Evolutionary conservation across 306 rosid genomes (phyloP), one percentile per base, ranked within the genome.

Genomic region (Erythrophleum fordii): DNA sequence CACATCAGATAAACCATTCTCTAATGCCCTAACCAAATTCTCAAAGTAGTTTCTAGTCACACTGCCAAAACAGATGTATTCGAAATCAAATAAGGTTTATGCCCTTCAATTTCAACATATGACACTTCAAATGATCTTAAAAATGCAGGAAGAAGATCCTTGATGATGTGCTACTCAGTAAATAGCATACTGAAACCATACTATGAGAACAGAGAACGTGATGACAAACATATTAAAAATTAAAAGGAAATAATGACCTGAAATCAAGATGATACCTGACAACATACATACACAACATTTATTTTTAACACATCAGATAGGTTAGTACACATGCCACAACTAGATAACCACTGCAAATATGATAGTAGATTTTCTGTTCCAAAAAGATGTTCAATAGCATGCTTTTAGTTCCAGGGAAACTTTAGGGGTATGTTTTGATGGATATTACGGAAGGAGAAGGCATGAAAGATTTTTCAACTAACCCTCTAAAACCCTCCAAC

Each of bases 1-100:
- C 77, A 90, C 92, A 80, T 88, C 92, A 10, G 91, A 29, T 42
- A 90, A 79, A 59, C 89, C 89, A 64, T 88, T 87, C 85, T 90
- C 94, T 79, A 90, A 82, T 28, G 94, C 92, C 34, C 79, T 78
- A 25, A 90, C 92, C 83, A 90, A 73, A 73, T 87, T 88, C 87
- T 87, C 88, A 20, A 85, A 85, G 86, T 85, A 85, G 79, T 85
- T 85, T 56, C 66, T 78, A 18, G 88, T 85, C 81, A 85, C 88
- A 74, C 88, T 85, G 78, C 79, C 77, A 78, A 82, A 82, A 73
- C 53, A 64, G 51, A 68, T 51, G 59, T 31, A 62, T 62, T 26
- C 42, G 60, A 52, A 82, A 78, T 69, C 61, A 83, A 45, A 18
- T 44, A 31, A 58, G 83, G 62, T 11, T 46, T 6, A 18, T 6